Percentiles rank a stretch among this genome's conserved stretches.
These are phyloP conservation scores for Angomonas ambiguus DNA, from an alignment of 208 protist genomes.

Conservation along the genomic window DNA sequence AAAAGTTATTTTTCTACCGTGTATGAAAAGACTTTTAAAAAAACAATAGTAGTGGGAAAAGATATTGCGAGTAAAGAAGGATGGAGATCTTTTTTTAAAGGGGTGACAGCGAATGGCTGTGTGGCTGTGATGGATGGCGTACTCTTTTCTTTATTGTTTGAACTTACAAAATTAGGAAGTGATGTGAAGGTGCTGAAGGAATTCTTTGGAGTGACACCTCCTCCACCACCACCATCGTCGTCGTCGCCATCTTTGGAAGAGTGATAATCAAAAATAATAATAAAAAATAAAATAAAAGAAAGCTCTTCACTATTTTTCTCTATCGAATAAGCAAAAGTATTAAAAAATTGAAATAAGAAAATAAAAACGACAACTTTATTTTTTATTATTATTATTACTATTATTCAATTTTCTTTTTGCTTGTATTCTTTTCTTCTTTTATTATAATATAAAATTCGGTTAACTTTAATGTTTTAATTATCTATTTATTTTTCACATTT, in stretches of 20 bases:
- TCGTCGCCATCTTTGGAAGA: too few relatives aligned
- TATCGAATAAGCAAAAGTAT: neutral
- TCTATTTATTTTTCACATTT: conserved; percentile 9
- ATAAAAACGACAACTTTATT: neutral
- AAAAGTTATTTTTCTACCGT: neutral
- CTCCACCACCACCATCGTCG: too few relatives aligned
- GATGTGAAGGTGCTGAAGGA: conserved; percentile 55
- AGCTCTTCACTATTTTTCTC: neutral
- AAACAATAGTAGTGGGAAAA: conserved; percentile 23
- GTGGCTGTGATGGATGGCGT: conserved; percentile 76
- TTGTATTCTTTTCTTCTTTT: conserved; percentile 2
- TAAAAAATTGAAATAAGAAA: neutral
- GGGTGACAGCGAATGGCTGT: conserved; percentile 58
- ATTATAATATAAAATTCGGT: neutral
- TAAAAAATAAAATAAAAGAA: neutral
- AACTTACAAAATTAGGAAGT: conserved; percentile 83
- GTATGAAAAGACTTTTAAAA: neutral
- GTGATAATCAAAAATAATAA: conserved; percentile 11
- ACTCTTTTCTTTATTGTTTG: conserved; percentile 77
- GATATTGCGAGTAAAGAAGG: conserved; percentile 65
- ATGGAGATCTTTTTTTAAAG: conserved; percentile 73
- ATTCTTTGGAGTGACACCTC: too few relatives aligned
- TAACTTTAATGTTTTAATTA: conserved; percentile 10
- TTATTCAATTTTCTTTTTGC: conserved; percentile 3
- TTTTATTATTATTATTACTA: conserved; percentile 4